These are phyloP conservation scores for Cymodocea nodosa DNA, from an alignment of 116 monocot genomes.

Conservation along the genomic window DNA sequence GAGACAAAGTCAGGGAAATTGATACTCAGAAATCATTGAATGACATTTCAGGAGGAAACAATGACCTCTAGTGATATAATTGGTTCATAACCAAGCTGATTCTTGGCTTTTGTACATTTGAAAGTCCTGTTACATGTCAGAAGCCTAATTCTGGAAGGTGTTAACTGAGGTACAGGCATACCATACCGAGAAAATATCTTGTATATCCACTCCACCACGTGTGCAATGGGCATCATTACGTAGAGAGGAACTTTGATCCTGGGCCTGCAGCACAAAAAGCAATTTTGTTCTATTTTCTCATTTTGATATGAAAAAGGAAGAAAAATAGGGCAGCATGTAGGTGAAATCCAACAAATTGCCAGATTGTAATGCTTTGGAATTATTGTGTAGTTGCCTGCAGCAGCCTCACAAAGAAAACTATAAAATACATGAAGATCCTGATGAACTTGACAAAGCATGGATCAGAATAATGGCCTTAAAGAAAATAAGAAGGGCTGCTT, in stretches of 20 bases:
- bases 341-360: no score
- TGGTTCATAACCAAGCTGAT: constrained; percentile 76
- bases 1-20: neutral
- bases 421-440: no score
- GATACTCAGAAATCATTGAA: neutral
- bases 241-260: constrained; percentile 64
- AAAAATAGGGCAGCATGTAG: no score
- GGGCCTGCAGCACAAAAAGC: constrained; percentile 46
- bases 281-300: neutral
- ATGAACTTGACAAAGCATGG: no score
- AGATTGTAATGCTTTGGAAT: no score
- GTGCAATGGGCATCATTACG: constrained; percentile 88
- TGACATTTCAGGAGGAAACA: neutral
- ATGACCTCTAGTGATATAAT: constrained; percentile 78
- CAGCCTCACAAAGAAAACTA: no score
- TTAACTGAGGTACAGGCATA: constrained; percentile 87
- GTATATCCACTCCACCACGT: constrained; percentile 63
- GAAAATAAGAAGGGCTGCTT: no score
- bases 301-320: neutral
- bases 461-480: no score
- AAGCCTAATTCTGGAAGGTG: constrained; percentile 88
- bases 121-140: constrained; percentile 91
- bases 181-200: constrained; percentile 65
- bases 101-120: constrained; percentile 64
- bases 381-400: no score